phyloP scores from a whole-genome alignment of 129 eudicot genomes.

The Helichrysum umbraculigerum region DNA sequence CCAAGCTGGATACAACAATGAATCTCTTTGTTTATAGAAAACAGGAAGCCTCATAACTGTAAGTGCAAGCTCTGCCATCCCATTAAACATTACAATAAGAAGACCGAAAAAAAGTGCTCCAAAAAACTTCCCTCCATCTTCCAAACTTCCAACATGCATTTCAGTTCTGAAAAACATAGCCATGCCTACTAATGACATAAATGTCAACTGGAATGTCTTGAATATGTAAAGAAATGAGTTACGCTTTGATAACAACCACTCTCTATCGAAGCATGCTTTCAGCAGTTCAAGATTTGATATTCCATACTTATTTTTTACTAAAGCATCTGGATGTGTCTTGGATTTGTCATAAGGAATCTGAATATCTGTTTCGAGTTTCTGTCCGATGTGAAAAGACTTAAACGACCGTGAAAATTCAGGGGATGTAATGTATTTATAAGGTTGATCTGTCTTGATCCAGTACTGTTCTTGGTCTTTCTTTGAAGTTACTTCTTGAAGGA shows the following conservation, averaged over 20 bases:
- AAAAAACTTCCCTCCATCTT: constrained; percentile 40
- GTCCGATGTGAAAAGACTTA: constrained; percentile 36
- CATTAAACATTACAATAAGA: constrained; percentile 39
- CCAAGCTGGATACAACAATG: constrained; percentile 38
- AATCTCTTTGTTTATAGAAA: constrained; percentile 41
- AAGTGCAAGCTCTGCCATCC: constrained; percentile 40
- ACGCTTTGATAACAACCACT: constrained; percentile 41
- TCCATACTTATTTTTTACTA: constrained; percentile 31
- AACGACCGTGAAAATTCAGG: constrained; percentile 26
- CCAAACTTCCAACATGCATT: constrained; percentile 39
- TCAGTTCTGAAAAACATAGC: constrained; percentile 45
- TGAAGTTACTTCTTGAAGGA: constrained; percentile 42
- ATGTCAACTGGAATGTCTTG: constrained; percentile 39
- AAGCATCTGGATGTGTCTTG: constrained; percentile 20
- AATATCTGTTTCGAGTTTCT: constrained; percentile 28
- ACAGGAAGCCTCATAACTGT: constrained; percentile 41
- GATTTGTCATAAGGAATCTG: constrained; percentile 31
- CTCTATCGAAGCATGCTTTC: constrained; percentile 35
- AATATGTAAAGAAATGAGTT: constrained; percentile 36
- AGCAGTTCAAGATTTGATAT: constrained; percentile 29
- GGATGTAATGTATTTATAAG: constrained; percentile 24
- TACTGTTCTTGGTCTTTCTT: constrained; percentile 37
- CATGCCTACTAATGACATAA: constrained; percentile 39
- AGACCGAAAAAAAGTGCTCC: constrained; percentile 41
- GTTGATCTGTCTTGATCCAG: constrained; percentile 26